phyloP scores from a whole-genome alignment of 345 rosid species.

The Clarkia xantiana region DNA sequence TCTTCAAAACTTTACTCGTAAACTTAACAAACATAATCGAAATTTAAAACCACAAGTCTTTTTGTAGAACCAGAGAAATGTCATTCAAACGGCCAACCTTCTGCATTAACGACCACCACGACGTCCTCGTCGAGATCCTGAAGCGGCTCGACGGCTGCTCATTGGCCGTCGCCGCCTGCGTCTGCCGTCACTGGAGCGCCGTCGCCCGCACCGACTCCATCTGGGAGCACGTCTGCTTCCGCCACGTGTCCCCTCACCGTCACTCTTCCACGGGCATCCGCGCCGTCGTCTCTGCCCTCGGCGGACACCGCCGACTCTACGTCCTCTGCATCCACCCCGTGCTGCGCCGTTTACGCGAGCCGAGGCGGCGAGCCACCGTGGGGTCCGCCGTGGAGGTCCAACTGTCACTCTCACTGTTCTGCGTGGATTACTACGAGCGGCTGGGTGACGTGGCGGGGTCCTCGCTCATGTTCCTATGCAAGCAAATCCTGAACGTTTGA shows the following conservation, averaged over 20 bases:
- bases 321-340: constrained; percentile 37
- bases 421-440: constrained; percentile 71
- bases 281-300: constrained; percentile 65
- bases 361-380: constrained; percentile 18
- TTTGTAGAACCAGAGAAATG: neutral
- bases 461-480: constrained; percentile 80
- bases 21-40: too few species aligned
- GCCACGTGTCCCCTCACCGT: constrained; percentile 37
- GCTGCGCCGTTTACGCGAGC: too few species aligned
- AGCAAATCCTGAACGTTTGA: constrained; percentile 79
- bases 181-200: constrained; percentile 79
- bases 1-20: too few species aligned
- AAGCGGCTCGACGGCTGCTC: constrained; percentile 73
- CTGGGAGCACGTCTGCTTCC: constrained; percentile 92
- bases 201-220: constrained; percentile 55
- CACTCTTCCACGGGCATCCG: constrained; percentile 36
- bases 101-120: constrained; percentile 68
- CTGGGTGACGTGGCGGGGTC: constrained; percentile 29
- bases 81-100: constrained; percentile 20
- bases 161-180: constrained; percentile 67
- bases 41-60: neutral
- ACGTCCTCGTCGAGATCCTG: constrained; percentile 65
- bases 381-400: constrained; percentile 58
- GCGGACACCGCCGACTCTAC: constrained; percentile 82
- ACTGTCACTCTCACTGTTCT: constrained; percentile 76